Base-by-base conservation (phyloP, 2,329 filamentous ascomycete genomes). In the Diplodia seriata region DNA sequence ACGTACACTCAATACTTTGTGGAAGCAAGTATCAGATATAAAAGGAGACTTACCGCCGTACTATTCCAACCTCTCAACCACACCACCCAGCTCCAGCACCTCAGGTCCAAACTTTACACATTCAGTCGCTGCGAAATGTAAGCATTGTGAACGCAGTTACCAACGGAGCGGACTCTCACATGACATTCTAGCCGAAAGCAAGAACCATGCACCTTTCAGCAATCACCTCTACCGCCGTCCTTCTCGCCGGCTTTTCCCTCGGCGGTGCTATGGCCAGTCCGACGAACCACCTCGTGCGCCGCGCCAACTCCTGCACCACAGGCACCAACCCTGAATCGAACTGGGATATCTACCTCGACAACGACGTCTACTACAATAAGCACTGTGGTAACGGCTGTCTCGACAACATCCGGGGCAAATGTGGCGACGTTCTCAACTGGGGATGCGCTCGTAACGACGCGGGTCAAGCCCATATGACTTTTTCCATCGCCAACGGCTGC, bases 351-450 rank as follows among this genome's bases (percentile, higher is more conserved):
- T 47, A 18, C 38, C 12, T 61, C 38, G 40, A 61, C 56, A 47
- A 61, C 40, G 56, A 61, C 26, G 5, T 23, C 11, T 4, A 14
- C 26, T 49, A 47, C 38, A 61, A 61, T 38, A 31, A 33, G 6
- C 23, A 29, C 14, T 61, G 56, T 38, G 56, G 56, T 38, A 18
- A 38, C 56, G 56, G 56, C 56, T 61, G 56, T 40, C 56, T 61
- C 40, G 56, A 61, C 56, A 61, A 61, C 56, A 47, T 61, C 23
- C 56, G 56, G 38, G 56, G 56, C 26, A 18, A 23, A 7, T 61
- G 56, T 23, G 56, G 56, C 56, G 38, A n/a, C 23, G 40, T 61
- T 11, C 31, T 40, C 23, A 12, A 3, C 38, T 61, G 56, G 56
- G 20, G 14, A 4, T 61, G 56, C 54, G 7, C 11, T 12, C 54